phyloP scores from a whole-genome alignment of 2,329 filamentous ascomycete genomes.

The Tetracladium maxilliforme region DNA sequence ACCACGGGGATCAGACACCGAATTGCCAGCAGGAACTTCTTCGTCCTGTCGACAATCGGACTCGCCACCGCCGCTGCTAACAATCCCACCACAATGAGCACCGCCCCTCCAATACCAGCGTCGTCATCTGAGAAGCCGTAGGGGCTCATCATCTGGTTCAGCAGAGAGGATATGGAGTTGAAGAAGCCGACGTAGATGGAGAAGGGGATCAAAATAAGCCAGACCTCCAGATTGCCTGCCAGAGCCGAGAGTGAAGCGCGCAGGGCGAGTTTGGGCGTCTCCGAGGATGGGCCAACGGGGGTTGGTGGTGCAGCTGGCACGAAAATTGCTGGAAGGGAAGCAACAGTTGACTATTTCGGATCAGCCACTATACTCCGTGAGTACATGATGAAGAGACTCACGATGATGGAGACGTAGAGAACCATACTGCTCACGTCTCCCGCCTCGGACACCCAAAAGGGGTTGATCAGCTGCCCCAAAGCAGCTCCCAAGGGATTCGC shows the following conservation, averaged over 20 bases:
- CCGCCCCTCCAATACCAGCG: constrained; percentile 76
- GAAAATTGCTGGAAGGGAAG: constrained; percentile 64
- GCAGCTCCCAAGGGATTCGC: constrained; percentile 87
- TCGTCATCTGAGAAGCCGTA: constrained; percentile 75
- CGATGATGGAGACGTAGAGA: constrained; percentile 71
- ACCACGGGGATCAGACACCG: constrained; percentile 64
- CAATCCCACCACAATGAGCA: constrained; percentile 82
- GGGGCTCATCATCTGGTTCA: constrained; percentile 81
- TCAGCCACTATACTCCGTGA: constrained; percentile 4
- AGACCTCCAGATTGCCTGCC: constrained; percentile 53
- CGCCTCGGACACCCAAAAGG: constrained; percentile 47
- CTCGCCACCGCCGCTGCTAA: constrained; percentile 60
- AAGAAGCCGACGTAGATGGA: constrained; percentile 79
- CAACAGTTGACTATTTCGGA: constrained; percentile 38
- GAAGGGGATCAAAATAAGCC: constrained; percentile 71
- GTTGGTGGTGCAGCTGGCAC: constrained; percentile 65
- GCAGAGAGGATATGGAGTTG: constrained; percentile 75
- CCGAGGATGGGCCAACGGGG: constrained; percentile 55
- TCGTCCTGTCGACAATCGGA: constrained; percentile 74
- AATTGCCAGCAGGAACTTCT: constrained; percentile 61
- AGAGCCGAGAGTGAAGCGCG: constrained; percentile 37
- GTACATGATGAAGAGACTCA: constrained; percentile 24
- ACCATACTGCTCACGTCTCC: constrained; percentile 66
- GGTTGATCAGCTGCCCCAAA: constrained; percentile 73
- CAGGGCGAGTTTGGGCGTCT: constrained; percentile 38